Percentiles rank a stretch among this genome's conserved stretches.
phyloP scores from a whole-genome alignment of 805 yeast species.

The Candida montana region DNA sequence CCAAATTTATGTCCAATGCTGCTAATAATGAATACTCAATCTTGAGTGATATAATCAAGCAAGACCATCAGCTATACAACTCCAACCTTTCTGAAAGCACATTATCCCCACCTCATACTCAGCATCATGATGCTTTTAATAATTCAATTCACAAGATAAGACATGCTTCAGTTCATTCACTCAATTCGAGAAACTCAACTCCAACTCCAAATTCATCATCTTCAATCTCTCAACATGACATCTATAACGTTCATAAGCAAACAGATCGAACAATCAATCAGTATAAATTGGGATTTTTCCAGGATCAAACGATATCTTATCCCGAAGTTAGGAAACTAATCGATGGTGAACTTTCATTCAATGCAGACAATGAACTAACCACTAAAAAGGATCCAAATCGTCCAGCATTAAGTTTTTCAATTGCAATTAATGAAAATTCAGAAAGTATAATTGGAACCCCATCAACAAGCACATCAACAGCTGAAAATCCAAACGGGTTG shows the following conservation, averaged over 20 bases:
- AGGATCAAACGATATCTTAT: conserved; percentile 38
- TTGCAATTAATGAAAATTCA: conserved; percentile 22
- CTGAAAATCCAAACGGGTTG: conserved; percentile 31
- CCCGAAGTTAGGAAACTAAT: conserved; percentile 49
- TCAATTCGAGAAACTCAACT: conserved; percentile 10
- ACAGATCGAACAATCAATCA: conserved; percentile 62
- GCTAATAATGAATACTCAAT: conserved; percentile 71
- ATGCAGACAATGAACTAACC: background rate
- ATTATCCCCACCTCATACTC: conserved; percentile 10
- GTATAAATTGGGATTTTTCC: conserved; percentile 52
- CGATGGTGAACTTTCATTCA: conserved; percentile 13
- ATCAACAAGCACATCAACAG: background rate
- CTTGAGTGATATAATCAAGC: conserved; percentile 55
- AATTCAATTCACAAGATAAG: conserved; percentile 3
- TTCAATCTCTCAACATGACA: conserved; percentile 14
- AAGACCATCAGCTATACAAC: conserved; percentile 20
- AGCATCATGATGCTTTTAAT: background rate
- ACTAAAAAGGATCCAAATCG: background rate
- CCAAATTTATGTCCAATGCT: conserved; percentile 59
- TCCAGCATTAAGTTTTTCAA: conserved; percentile 24
- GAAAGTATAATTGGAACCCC: background rate
- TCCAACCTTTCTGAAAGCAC: conserved; percentile 10
- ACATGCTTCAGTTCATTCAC: conserved; percentile 7
- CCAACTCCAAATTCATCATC: conserved; percentile 17
- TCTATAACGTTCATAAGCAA: conserved; percentile 32